These are phyloP conservation scores for Fusarium sp. DNA, from an alignment of 2,329 filamentous ascomycete species.

Conservation along the genomic window DNA sequence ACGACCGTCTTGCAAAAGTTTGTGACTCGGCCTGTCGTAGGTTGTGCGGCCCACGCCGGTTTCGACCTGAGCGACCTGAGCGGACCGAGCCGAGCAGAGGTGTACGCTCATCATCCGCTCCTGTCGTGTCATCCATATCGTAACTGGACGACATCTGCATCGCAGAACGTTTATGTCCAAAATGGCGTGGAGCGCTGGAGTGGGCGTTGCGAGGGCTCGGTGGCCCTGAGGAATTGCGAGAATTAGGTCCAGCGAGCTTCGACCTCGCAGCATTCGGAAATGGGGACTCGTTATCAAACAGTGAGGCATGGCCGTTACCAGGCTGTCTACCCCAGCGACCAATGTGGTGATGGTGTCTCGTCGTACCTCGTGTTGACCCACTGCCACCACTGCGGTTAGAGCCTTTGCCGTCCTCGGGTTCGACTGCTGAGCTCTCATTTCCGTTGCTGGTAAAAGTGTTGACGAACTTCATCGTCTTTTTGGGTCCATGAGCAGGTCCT, in stretches of 20 bases:
- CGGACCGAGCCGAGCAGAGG: constrained; percentile 75
- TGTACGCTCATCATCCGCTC: constrained; percentile 87
- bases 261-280: constrained; percentile 73
- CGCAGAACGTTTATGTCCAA: constrained; percentile 60
- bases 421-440: constrained; percentile 60
- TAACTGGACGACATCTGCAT: constrained; percentile 71
- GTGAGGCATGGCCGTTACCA: constrained; percentile 72
- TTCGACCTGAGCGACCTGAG: constrained; percentile 65
- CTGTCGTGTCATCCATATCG: constrained; percentile 81
- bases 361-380: constrained; percentile 71
- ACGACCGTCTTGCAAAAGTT: constrained; percentile 68
- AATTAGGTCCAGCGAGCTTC: constrained; percentile 67
- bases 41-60: constrained; percentile 63
- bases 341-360: constrained; percentile 78
- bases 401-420: constrained; percentile 74
- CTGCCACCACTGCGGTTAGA: constrained; percentile 64
- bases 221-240: constrained; percentile 72
- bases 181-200: constrained; percentile 39
- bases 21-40: constrained; percentile 79
- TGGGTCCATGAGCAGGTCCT: constrained; percentile 56
- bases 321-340: constrained; percentile 79
- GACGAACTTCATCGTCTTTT: constrained; percentile 97
- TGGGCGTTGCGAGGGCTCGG: constrained; percentile 72
- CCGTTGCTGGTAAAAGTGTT: constrained; percentile 76
- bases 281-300: constrained; percentile 81